Evolutionary conservation across 1,139 yeast species (phyloP), one percentile per base, ranked within the genome.

Genomic region (Blastobotrys petasosporus): DNA sequence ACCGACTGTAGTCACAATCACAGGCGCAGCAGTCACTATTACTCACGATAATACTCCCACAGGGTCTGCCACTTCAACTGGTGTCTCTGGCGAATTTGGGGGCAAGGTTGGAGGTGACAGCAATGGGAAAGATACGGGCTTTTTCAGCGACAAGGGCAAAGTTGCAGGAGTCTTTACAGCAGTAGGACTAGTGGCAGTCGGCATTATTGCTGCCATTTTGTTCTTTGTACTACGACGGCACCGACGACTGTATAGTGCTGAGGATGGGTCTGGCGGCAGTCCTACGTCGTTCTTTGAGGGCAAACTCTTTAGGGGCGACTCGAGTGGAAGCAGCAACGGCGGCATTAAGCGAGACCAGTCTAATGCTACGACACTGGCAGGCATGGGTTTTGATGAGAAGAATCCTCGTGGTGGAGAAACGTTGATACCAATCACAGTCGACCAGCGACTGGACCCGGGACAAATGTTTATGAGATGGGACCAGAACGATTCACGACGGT

Each of bases 111-210:
- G 13, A 23, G 29, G 11, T 30, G 1, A 44, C 58, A 11, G 41
- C 25, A 16, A 37, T 11, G 35, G 32, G 29, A 20, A 33, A 8
- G n/a, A 42, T 55, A 49, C 53, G 12, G 60, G 68, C 9, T 72
- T 80, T 57, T 81, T 79, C 60, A 74, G 74, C 52, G 65, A 75
- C 43, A 74, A 70, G 47, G 86, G 85, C 1, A 80, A 79, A 54
- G 87, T 82, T 1, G 88, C 86, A 0, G 88, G 88, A 10, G 80
- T 82, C 0, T 82, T 82, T 62, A 75, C 83, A 0, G 87, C 76
- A 0, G 87, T 82, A 4, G 87, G 83, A 1, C 59, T 81, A 3
- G 77, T 76, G 2, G 76, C 65, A 0, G 57, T 73, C 1, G 77
- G 71, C 0, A 41, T 78, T 1, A 51, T 77, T 1, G 62, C 51